Base-by-base conservation (phyloP, 441 rosid species). In the Gossypium trilobum region DNA sequence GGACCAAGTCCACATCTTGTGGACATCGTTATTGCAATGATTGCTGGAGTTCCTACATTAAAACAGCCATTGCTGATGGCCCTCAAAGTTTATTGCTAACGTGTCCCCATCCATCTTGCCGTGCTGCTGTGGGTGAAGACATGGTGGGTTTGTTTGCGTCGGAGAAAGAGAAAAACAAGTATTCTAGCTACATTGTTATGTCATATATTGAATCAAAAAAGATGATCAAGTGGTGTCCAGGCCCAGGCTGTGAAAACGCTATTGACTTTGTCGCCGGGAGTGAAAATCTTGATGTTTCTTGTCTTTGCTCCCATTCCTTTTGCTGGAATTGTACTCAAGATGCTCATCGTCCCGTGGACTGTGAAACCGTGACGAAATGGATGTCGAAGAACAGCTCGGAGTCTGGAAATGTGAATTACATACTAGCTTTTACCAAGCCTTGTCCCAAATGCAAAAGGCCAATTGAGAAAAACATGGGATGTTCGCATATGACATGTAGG, bases 271-370 rank as follows among this genome's bases (percentile, higher is more conserved):
- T 31, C 61, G 82, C 63, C 20, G 89, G 80, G 27, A 58, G 81
- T 51, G 82, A 71, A 44, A 82, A 69, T 25, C 83, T 72, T 14
- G 88, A 89, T 79, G 91, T 89, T 71, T 72, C 84, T 39, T 91
- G 96, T 70, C 72, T 22, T 10, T 91, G 92, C 65, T 84, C 84
- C 0, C 63, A 78, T 74, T 79, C 79, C 23, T 91, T 91, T 74
- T 92, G 93, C 82, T 91, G 92, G 92, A 88, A 78, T 60, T 90
- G 96, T 66, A 73, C 73, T 22, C 86, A 90, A 80, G 95, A 92
- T 81, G 83, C 86, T 33, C 96, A 90, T 74, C 92, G 96, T 70
- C 97, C 94, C 0, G 88, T 92, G 71, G 90, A 86, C 75, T 92
- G 94, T 74, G 83, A 67, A 27, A 88, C 89, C 1, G 90, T 90